Base-by-base conservation (phyloP, 768 basidiomycete genomes). In the Coprinopsis cinerea region DNA sequence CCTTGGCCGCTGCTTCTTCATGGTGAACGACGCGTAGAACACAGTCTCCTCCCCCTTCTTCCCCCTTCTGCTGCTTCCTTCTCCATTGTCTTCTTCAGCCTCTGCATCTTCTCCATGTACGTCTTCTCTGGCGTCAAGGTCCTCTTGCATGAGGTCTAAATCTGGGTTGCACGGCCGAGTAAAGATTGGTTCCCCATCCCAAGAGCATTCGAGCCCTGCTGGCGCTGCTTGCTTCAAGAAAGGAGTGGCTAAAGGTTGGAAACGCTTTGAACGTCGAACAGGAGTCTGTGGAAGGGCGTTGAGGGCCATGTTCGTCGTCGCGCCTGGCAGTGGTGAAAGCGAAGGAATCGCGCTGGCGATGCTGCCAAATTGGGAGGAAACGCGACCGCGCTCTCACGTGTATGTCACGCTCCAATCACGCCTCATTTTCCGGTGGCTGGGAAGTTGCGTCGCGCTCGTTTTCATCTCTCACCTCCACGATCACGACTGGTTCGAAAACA, bases 11-110 rank as follows among this genome's bases (percentile, higher is more conserved):
- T 58, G 58, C n/a, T 51, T 53, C 55, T 62, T 65, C 61, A 70
- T 67, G 28, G 53, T 51, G 43, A 72, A 67, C 0, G 61, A 56
- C 22, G 60, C 54, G 51, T 67, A 73, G 49, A 73, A 72, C 0
- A 65, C 57, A 0, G 70, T 68, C 49, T 72, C 67, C 1, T 54
- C 27, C 22, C 57, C 53, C 25, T 52, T 54, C 17, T 55, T 53
- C 53, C 47, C 49, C 25, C 54, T n/a, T n/a, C n/a, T n/a, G n/a
- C n/a, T n/a, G n/a, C n/a, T n/a, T n/a, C n/a, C n/a, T n/a, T n/a
- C n/a, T n/a, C n/a, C n/a, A n/a, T n/a, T n/a, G n/a, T n/a, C 45
- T 4, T 55, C 48, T 28, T 40, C 27, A 14, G 24, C 46, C 7
- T 61, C 55, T 2, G 54, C 54, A 27, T 53, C 56, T 13, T 56